These are phyloP conservation scores for Calocera cornea DNA, from an alignment of 768 basidiomycete genomes.

Conservation along the genomic window DNA sequence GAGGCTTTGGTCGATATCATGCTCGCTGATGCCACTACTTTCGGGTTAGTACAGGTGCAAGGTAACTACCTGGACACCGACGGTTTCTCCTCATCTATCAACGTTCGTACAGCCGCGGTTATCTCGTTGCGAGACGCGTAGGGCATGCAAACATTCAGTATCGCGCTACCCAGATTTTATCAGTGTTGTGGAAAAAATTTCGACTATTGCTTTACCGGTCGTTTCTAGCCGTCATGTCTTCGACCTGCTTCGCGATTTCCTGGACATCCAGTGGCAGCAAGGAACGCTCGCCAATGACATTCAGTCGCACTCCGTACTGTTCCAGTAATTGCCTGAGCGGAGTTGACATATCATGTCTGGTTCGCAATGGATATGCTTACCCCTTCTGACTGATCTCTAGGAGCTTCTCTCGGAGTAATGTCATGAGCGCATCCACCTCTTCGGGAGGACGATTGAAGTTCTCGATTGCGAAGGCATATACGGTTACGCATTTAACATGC, in stretches of 20 bases:
- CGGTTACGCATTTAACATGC: slow-evolving; percentile 70
- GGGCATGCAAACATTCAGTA: slow-evolving; percentile 85
- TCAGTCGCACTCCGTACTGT: slow-evolving; percentile 67
- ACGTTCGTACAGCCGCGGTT: slow-evolving; percentile 52
- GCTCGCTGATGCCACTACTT: slow-evolving; percentile 44
- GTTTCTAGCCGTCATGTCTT: slow-evolving; percentile 62
- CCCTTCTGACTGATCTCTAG: slow-evolving; percentile 67
- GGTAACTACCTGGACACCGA: slow-evolving; percentile 16
- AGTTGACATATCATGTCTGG: neutral
- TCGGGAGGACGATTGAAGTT: slow-evolving; percentile 81
- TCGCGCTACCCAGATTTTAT: slow-evolving; percentile 38
- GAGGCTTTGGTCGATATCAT: slow-evolving; percentile 51
- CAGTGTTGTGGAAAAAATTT: neutral
- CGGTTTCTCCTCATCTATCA: slow-evolving; percentile 14
- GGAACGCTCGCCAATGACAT: slow-evolving; percentile 59
- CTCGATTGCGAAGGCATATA: slow-evolving; percentile 97
- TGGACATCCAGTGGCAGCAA: slow-evolving; percentile 73
- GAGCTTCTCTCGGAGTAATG: slow-evolving; percentile 63
- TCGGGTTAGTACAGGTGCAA: neutral
- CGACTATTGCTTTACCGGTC: slow-evolving; percentile 35
- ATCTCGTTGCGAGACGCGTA: slow-evolving; percentile 91
- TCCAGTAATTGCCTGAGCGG: slow-evolving; percentile 57
- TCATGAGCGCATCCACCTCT: slow-evolving; percentile 82
- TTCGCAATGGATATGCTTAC: slow-evolving; percentile 32
- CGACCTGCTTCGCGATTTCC: slow-evolving; percentile 52